A percentile compares a stretch with the other conserved stretches of the same genome.
Evolutionary conservation across 23 red algal genomes (phyloP).

Genomic region (Gracilaria gracilis): DNA sequence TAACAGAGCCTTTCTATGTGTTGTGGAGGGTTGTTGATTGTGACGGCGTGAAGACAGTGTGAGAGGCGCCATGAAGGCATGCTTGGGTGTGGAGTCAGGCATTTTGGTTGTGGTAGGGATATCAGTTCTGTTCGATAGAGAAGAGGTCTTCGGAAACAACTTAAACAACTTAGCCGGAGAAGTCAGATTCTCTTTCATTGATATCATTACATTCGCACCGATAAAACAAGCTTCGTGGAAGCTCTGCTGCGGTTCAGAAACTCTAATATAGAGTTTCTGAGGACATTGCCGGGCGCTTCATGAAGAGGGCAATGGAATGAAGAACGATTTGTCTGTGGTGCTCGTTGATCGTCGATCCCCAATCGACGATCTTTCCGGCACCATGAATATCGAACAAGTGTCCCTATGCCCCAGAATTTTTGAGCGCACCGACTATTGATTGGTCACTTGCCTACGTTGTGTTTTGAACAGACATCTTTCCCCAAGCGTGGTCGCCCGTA

Average conservation of each 20-base stretch:
- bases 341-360: too few relatives aligned
- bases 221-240: too few relatives aligned
- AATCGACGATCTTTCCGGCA: background rate
- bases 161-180: too few relatives aligned
- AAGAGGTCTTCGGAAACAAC: too few relatives aligned
- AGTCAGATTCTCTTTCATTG: too few relatives aligned
- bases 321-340: too few relatives aligned
- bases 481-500: background rate
- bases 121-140: too few relatives aligned
- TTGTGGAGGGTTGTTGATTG: background rate
- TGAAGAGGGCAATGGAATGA: too few relatives aligned
- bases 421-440: background rate
- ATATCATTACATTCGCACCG: too few relatives aligned
- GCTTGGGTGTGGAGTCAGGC: background rate
- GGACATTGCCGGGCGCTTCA: too few relatives aligned
- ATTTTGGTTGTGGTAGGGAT: background rate
- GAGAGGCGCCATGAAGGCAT: background rate
- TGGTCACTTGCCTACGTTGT: background rate
- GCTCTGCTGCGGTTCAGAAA: too few relatives aligned
- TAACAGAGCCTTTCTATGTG: background rate
- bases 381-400: background rate
- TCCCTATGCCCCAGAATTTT: background rate
- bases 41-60: background rate
- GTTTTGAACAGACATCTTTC: background rate
- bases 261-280: too few relatives aligned